Conservation (phyloP, 306 rosid species). For the Trifolium dubium region DNA sequence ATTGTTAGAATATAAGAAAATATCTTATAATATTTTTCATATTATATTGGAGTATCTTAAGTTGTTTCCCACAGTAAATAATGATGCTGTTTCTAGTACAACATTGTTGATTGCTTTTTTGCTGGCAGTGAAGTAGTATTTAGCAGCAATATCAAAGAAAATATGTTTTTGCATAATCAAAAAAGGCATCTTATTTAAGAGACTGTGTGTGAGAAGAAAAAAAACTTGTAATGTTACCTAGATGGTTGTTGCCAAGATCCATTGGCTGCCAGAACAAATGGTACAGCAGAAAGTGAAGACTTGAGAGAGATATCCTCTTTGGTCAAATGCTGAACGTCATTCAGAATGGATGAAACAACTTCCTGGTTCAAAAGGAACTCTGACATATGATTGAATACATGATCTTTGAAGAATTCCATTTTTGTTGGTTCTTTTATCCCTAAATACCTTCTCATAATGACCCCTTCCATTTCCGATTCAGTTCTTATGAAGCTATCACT, state of each 20-base stretch:
- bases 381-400: conserved; percentile 72
- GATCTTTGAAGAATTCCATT: conserved; percentile 83
- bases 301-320: conserved; percentile 71
- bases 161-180: background rate
- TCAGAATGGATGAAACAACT: conserved; percentile 68
- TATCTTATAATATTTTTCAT: background rate
- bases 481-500: conserved; percentile 80
- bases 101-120: conserved; percentile 11
- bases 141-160: conserved; percentile 16
- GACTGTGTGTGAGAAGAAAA: background rate
- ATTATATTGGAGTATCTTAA: background rate
- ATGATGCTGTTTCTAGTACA: conserved; percentile 27
- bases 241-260: conserved; percentile 95
- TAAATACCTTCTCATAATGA: conserved; percentile 71
- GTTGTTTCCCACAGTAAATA: conserved; percentile 10
- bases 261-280: conserved; percentile 86
- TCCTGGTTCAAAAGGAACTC: conserved; percentile 66
- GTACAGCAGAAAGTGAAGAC: conserved; percentile 62
- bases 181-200: conserved; percentile 18
- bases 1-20: background rate
- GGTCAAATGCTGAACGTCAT: conserved; percentile 70
- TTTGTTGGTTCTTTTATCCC: conserved; percentile 75
- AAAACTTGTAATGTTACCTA: conserved; percentile 53
- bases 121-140: conserved; percentile 6
- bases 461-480: conserved; percentile 80